Evolutionary conservation across 768 basidiomycete genomes (phyloP).

Genomic region (Pulveroboletus ravenelii): DNA sequence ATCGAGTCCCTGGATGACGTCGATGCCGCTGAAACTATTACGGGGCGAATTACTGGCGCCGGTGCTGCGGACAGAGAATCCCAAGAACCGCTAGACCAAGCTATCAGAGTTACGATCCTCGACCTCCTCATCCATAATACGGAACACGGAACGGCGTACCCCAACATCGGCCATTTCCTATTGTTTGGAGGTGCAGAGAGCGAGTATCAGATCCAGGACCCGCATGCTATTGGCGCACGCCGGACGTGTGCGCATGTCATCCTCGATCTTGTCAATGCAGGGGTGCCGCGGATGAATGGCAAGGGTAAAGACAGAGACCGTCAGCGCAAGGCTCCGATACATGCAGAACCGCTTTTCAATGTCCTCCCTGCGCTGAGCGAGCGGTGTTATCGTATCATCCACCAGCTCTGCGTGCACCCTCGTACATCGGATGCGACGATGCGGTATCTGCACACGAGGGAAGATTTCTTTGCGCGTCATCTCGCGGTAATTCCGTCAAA

Average conservation of each 20-base stretch:
- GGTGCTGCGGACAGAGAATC: slow-evolving; percentile 56
- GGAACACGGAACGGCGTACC: slow-evolving; percentile 52
- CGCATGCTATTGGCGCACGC: slow-evolving; percentile 65
- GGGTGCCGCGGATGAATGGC: slow-evolving; percentile 56
- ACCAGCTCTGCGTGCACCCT: slow-evolving; percentile 85
- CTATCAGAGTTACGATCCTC: slow-evolving; percentile 71
- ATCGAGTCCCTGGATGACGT: slow-evolving; percentile 60
- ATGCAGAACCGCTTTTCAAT: slow-evolving; percentile 51
- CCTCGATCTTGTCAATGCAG: slow-evolving; percentile 68
- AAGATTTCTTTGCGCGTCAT: slow-evolving; percentile 87
- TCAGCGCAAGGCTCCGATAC: slow-evolving; percentile 24
- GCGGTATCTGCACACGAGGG: slow-evolving; percentile 80
- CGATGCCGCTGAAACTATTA: slow-evolving; percentile 51
- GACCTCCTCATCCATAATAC: slow-evolving; percentile 81
- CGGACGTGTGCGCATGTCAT: slow-evolving; percentile 77
- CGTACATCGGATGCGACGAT: slow-evolving; percentile 76
- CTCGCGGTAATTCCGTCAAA: slow-evolving; percentile 70
- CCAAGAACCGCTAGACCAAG: slow-evolving; percentile 52
- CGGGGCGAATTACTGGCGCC: slow-evolving; percentile 66
- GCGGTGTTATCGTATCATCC: slow-evolving; percentile 74
- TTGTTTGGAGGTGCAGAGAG: slow-evolving; percentile 64
- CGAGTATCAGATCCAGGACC: slow-evolving; percentile 70
- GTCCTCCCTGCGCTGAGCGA: slow-evolving; percentile 77
- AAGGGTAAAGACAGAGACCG: slow-evolving; percentile 37
- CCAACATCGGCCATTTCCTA: slow-evolving; percentile 85